Base-by-base conservation (phyloP, 1,139 yeast genomes). In the Candida freyschussii region DNA sequence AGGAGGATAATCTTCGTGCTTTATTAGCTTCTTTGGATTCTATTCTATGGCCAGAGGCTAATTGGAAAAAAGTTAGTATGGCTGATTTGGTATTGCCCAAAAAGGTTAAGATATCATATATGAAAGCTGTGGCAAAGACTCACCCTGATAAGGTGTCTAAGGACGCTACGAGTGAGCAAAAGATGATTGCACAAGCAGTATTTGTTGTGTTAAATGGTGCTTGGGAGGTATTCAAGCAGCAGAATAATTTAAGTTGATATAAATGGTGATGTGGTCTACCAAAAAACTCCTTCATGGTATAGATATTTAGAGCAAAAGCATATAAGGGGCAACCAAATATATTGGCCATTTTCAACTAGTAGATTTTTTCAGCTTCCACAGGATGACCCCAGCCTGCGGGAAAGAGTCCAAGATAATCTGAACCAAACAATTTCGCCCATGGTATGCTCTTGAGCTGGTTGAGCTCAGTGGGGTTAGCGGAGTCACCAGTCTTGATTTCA, bases 121-220 rank as follows among this genome's bases (percentile, higher is more conserved):
- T 93, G 89, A 91, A 86, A 57, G 97, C 96, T 1, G 93, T 87
- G 26, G 79, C 95, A 21, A 76, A 80, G 46, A 86, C 93, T 6
- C 99, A 93, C 54, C 98, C 98, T 0, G 98, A 93, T 57, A 93
- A 93, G 57, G 63, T 87, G 24, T 65, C 75, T 5, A 63, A 67
- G 21, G 48, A 51, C 15, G 70, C 76, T 2, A 60, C 78, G 7
- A 59, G 62, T 19, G 91, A 85, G 47, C 75, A 76, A 40, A 80
- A 80, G 54, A 74, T 89, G 80, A 66, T 89, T 32, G 93, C 97
- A 20, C 91, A 87, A 49, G 77, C 78, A 8, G 93, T 91, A 1
- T 93, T 93, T 52, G 82, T 87, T 27, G 69, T 77, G 0, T 64
- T 93, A 44, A 89, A 89, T 56, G 72, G 76, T 46, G 89, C 97